phyloP scores from a whole-genome alignment of 2,329 filamentous ascomycete species.

The Diaporthe citrichinensis region DNA sequence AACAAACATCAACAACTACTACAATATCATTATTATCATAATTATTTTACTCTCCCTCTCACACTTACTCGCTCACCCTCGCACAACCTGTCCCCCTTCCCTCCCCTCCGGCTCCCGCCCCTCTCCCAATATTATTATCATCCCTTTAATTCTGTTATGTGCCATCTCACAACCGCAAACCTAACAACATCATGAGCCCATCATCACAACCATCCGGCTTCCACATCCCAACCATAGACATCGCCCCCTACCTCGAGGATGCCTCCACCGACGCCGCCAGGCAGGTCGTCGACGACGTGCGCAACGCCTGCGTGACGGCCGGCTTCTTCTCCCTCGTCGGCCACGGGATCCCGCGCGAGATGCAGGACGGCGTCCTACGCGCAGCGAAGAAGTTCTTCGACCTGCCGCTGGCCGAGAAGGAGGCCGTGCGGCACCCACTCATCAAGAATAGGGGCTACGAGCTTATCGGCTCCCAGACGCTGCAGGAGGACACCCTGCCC shows the following conservation, averaged over 20 bases:
- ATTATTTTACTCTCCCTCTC: background rate
- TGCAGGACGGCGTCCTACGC: slow-evolving; percentile 44
- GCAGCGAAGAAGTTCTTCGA: slow-evolving; percentile 61
- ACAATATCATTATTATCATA: background rate
- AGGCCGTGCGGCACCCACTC: slow-evolving; percentile 47
- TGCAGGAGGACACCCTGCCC: slow-evolving; percentile 59
- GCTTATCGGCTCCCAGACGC: slow-evolving; percentile 59
- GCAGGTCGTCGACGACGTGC: slow-evolving; percentile 50
- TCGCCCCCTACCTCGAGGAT: slow-evolving; percentile 50
- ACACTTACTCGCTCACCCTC: background rate
- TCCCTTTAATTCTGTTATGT: background rate
- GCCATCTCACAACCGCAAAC: background rate
- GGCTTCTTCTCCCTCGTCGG: slow-evolving; percentile 50
- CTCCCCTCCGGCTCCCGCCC: background rate
- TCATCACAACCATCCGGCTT: slow-evolving; percentile 16
- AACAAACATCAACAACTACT: slow-evolving; percentile 6
- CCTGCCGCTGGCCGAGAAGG: slow-evolving; percentile 61
- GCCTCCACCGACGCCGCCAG: slow-evolving; percentile 47
- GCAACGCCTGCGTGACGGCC: slow-evolving; percentile 50
- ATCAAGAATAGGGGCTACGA: slow-evolving; percentile 64
- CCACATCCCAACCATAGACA: slow-evolving; percentile 52
- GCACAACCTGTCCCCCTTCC: background rate
- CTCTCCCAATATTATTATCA: slow-evolving; percentile 1
- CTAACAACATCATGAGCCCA: background rate
- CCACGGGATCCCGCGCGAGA: slow-evolving; percentile 45